Evolutionary conservation across 2,329 filamentous ascomycete species (phyloP), one percentile per base, ranked within the genome.

Genomic region (Penicillium italicum): DNA sequence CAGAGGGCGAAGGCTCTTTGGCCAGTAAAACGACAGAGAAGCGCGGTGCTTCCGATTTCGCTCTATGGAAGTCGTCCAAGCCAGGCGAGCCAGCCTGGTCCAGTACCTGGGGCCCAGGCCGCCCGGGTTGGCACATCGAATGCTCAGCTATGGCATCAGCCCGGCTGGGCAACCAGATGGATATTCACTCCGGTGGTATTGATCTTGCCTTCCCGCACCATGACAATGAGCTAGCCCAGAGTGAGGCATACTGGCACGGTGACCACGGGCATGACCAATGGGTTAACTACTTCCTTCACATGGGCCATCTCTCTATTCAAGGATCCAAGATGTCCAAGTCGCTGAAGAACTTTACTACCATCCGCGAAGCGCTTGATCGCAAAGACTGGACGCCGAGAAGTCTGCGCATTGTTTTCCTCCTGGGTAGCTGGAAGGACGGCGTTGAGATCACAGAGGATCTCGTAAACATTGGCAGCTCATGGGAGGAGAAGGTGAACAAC

Each of bases 261-360:
- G 72, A 76, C 41, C 72, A 73, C 45, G 69, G 69, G 42, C 76
- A 78, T 51, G 74, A 78, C 41, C 90, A 90, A 57, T 96, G 93
- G 93, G 89, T 96, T 48, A 96, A 94, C 70, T 96, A 97, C 76
- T 97, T 97, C 76, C 71, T 97, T 16, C 93, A 97, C 70, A 97
- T 95, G 88, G 93, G 93, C 0, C 93, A 97, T 71, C 76, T 97
- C 45, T 88, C 86, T 6, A 97, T 97, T 55, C 85, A 88, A 26
- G 92, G 93, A 0, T 90, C 87, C 22, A 97, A 97, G 73, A 97
- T 97, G 93, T 93, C 88, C 55, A 97, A 97, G 74, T 91, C 86
- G 16, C 76, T 97, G 55, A 97, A 97, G 78, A 97, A 97, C 73
- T 97, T 97, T 73, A 91, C 91, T 38, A 96, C 93, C 0, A 96